These are phyloP conservation scores for Sclerotinia sclerotiorum DNA, from an alignment of 2,329 filamentous ascomycete species.

Conservation along the genomic window DNA sequence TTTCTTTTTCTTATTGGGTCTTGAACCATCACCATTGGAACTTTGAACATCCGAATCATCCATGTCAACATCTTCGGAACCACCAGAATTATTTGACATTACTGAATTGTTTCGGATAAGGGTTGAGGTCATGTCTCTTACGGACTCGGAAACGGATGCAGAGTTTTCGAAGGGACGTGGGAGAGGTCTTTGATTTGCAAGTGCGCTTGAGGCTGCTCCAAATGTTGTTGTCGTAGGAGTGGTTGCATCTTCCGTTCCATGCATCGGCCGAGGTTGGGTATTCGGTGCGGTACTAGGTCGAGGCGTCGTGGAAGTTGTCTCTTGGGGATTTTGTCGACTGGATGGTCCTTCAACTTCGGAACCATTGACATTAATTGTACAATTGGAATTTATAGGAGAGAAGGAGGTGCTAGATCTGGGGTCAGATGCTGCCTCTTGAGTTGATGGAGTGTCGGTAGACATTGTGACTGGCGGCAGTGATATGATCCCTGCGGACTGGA, in stretches of 20 bases:
- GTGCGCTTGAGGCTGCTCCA: slow-evolving; percentile 34
- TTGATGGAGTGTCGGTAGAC: slow-evolving; percentile 7
- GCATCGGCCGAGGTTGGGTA: slow-evolving; percentile 45
- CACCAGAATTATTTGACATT: slow-evolving; percentile 58
- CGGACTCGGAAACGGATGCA: slow-evolving; percentile 50
- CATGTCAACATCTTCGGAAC: slow-evolving; percentile 71
- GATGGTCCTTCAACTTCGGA: slow-evolving; percentile 1
- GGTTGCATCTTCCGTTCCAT: slow-evolving; percentile 48
- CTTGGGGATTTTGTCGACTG: slow-evolving; percentile 43
- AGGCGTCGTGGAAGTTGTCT: slow-evolving; percentile 56
- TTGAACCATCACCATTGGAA: slow-evolving; percentile 61
- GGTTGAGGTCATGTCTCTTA: slow-evolving; percentile 46
- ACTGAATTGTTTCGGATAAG: slow-evolving; percentile 59
- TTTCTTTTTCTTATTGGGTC: slow-evolving; percentile 90
- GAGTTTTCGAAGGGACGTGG: slow-evolving; percentile 51
- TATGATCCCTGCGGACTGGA: slow-evolving; percentile 9
- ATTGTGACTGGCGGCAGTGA: not conserved
- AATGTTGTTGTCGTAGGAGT: slow-evolving; percentile 66
- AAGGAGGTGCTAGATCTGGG: slow-evolving; percentile 44
- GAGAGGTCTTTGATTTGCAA: slow-evolving; percentile 53
- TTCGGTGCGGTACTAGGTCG: slow-evolving; percentile 46
- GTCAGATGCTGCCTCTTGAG: slow-evolving; percentile 11
- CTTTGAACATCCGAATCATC: slow-evolving; percentile 63
- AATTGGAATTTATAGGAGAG: slow-evolving; percentile 59
- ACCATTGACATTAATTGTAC: slow-evolving; percentile 43